A percentile compares a stretch with the other conserved stretches of the same genome.
Conservation (phyloP, 208 protist genomes). For the Trypanosoma grayi region DNA sequence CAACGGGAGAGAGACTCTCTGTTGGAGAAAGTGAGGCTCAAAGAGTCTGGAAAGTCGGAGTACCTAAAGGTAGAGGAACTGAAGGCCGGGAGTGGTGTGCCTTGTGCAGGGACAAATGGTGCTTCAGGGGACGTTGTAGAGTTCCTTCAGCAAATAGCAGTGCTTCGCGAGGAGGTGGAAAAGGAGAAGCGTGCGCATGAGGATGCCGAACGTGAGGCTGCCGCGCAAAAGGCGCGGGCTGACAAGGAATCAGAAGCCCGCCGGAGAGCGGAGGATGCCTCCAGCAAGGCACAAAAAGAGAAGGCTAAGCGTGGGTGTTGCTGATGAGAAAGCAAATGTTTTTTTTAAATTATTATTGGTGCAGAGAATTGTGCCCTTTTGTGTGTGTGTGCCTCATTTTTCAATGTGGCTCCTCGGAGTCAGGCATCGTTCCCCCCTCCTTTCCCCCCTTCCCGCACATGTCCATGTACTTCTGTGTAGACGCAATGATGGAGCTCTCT, state of each 20-base stretch:
- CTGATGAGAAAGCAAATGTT: no score
- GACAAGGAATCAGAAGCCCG: not conserved
- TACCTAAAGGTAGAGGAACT: not conserved
- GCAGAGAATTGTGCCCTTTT: no score
- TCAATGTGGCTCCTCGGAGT: not conserved
- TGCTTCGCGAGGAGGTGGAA: constrained; percentile 11
- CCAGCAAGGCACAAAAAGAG: not conserved
- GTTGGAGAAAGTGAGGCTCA: not conserved
- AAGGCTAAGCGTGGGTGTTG: constrained; percentile 47
- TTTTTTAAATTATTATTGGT: no score
- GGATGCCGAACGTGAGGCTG: constrained; percentile 20
- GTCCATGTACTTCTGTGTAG: not conserved
- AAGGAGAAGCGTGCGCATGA: constrained; percentile 1
- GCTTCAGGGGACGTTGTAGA: not conserved
- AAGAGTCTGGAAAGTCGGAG: not conserved
- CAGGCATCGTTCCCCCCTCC: not conserved
- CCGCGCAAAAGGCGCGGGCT: constrained; percentile 1
- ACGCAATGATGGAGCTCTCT: no score
- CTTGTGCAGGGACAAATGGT: not conserved
- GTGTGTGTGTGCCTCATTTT: no score
- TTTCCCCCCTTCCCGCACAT: not conserved
- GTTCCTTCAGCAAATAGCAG: not conserved
- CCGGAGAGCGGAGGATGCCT: not conserved
- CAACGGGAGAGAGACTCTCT: not conserved
- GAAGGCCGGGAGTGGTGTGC: not conserved